Evolutionary conservation across 352 stramenopile genomes (phyloP).

Genomic region (Globisporangium abappressorium): DNA sequence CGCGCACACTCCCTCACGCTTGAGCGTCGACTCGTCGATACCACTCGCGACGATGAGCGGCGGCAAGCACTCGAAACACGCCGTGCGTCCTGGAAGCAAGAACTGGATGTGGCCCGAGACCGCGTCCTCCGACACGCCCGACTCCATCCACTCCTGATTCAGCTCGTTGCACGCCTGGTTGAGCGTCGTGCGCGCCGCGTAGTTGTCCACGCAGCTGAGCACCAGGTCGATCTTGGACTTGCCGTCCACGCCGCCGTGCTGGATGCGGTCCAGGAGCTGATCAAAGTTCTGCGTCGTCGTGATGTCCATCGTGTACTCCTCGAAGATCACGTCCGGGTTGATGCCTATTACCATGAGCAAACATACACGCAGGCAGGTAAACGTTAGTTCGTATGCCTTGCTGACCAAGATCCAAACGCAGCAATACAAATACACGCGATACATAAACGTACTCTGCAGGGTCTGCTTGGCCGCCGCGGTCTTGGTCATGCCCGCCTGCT

Average conservation of each 20-base stretch:
- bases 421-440: background rate
- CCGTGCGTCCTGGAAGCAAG: conserved; percentile 77
- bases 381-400: background rate
- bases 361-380: background rate
- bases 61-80: conserved; percentile 88
- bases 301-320: conserved; percentile 87
- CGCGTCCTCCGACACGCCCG: conserved; percentile 87
- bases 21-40: conserved; percentile 85
- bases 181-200: conserved; percentile 79
- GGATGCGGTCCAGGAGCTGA: conserved; percentile 73
- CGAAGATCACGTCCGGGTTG: conserved; percentile 87
- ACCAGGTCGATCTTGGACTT: conserved; percentile 71
- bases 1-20: conserved; percentile 86
- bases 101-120: conserved; percentile 90
- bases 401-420: background rate
- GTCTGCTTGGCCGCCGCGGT: conserved; percentile 85
- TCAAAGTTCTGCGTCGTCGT: conserved; percentile 85
- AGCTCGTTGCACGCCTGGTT: conserved; percentile 89
- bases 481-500: conserved; percentile 87
- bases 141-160: conserved; percentile 89
- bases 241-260: conserved; percentile 62
- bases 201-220: conserved; percentile 90
- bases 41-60: conserved; percentile 84
- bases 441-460: conserved; percentile 56
- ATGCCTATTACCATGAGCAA: conserved; percentile 42